Evolutionary conservation across 257 asterid species (phyloP), one percentile per base, ranked within the genome.

Genomic region (Plantago elongata): DNA sequence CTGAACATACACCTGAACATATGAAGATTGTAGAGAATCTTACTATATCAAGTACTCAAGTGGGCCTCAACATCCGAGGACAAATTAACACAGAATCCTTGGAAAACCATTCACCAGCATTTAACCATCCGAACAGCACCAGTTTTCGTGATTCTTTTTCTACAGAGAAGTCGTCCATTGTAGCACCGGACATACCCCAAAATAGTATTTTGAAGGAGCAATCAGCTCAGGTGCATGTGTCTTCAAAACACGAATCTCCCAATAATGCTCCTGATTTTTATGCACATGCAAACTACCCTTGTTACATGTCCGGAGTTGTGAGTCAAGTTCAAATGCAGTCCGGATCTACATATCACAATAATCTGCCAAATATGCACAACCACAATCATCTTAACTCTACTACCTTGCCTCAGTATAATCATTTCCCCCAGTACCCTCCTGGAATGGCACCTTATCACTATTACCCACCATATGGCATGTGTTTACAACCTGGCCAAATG

Each of bases 401-500:
- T 54, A 44, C 78, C 44, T 46, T 81, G 27, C 83, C 95, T 75
- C 96, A 79, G 50, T 88, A 84, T 71, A 75, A 63, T 69, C 94
- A 86, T 65, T 57, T 77, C 45, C 84, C 83, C 48, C 90, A 73
- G n/a, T 79, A 77, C 46, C 79, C 81, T 44, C 84, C 85, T 40
- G 89, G 90, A 59, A 82, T 84, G 82, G 51, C 82, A 30, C 58
- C 93, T 29, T 88, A 73, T 62, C 81, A 89, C 38, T 92, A 79
- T 69, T 87, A 84, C 73, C 94, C 94, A 0, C 94, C 94, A 0
- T 72, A 61, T 67, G 84, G 91, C 46, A 54, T 89, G 45, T 87
- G 96, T 78, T 46, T 86, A 44, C 95, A 75, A 63, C 83, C 95
- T 5, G 91, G 88, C 40, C 96, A 88, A 75, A 74, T 78, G 67